A percentile compares a stretch with the other conserved stretches of the same genome.
phyloP scores from a whole-genome alignment of 2,329 filamentous ascomycete genomes.

The Pseudovirgaria hyperparasitica region DNA sequence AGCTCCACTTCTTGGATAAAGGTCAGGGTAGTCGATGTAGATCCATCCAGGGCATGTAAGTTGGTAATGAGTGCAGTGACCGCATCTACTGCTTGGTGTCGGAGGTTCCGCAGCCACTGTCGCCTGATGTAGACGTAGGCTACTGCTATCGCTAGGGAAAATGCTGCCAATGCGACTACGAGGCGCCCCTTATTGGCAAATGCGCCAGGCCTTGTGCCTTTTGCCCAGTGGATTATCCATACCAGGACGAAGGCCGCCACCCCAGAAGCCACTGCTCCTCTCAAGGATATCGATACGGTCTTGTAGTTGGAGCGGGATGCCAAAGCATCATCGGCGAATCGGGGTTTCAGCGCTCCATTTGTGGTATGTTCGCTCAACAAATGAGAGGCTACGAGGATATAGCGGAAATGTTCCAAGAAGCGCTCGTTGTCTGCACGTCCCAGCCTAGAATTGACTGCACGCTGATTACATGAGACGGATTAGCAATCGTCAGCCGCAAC shows the following conservation, averaged over 20 bases:
- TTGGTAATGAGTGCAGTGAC: constrained; percentile 57
- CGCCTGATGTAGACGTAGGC: constrained; percentile 63
- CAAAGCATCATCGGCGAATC: constrained; percentile 12
- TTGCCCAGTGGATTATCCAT: constrained; percentile 61
- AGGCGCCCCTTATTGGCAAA: constrained; percentile 44
- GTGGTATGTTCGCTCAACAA: constrained; percentile 56
- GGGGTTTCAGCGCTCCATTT: constrained; percentile 26
- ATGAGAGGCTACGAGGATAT: constrained; percentile 85
- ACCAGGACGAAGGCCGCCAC: constrained; percentile 47
- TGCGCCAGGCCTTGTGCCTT: constrained; percentile 37
- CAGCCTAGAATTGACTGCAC: constrained; percentile 57
- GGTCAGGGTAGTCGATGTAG: constrained; percentile 60
- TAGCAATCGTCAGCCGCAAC: constrained; percentile 3
- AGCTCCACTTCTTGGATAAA: constrained; percentile 93
- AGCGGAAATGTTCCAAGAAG: constrained; percentile 87
- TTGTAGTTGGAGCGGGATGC: constrained; percentile 20
- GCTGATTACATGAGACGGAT: constrained; percentile 33
- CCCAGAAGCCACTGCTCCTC: constrained; percentile 54
- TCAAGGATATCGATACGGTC: constrained; percentile 41
- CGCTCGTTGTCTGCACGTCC: constrained; percentile 67
- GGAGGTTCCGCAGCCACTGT: constrained; percentile 69
- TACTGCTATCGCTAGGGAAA: constrained; percentile 40
- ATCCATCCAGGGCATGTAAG: constrained; percentile 70
- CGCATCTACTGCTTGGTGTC: constrained; percentile 59
- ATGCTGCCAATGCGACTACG: constrained; percentile 33